phyloP scores from a whole-genome alignment of 257 asterid species.

The Jacaranda mimosifolia region DNA sequence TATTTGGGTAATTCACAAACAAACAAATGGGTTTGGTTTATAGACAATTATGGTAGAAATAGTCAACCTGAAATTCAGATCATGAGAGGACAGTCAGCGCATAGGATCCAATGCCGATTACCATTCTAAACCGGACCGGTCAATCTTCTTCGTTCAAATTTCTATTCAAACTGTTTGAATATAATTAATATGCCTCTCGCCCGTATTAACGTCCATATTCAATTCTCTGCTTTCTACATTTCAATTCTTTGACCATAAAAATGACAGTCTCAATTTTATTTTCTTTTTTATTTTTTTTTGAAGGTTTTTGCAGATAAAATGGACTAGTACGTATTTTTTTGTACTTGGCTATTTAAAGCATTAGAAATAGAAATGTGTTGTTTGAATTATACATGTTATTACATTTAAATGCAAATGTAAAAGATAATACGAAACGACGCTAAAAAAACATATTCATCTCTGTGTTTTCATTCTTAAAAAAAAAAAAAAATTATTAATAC shows the following conservation, averaged over 20 bases:
- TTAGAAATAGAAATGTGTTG: no score
- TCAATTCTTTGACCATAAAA: background rate
- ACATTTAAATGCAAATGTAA: no score
- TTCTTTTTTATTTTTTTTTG: no score
- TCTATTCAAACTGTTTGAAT: conserved; percentile 14
- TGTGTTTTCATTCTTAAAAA: no score
- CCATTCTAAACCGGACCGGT: background rate
- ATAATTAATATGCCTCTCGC: background rate
- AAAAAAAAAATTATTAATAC: no score
- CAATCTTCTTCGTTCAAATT: background rate
- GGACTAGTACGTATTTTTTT: background rate
- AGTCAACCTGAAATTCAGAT: conserved; percentile 10
- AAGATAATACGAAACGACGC: no score
- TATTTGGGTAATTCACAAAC: no score
- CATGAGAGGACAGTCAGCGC: conserved; percentile 21
- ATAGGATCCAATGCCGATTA: conserved; percentile 22
- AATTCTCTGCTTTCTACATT: no score
- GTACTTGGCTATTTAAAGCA: no score
- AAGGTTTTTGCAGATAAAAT: background rate
- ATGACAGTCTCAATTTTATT: background rate
- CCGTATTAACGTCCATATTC: conserved; percentile 7
- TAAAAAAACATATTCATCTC: no score
- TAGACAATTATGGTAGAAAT: background rate
- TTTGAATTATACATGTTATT: no score
- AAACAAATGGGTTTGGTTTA: conserved; percentile 1